Percentiles rank a stretch among this genome's conserved stretches.
Conservation (phyloP, 1,139 yeast species). For the Wickerhamiella infanticola region DNA sequence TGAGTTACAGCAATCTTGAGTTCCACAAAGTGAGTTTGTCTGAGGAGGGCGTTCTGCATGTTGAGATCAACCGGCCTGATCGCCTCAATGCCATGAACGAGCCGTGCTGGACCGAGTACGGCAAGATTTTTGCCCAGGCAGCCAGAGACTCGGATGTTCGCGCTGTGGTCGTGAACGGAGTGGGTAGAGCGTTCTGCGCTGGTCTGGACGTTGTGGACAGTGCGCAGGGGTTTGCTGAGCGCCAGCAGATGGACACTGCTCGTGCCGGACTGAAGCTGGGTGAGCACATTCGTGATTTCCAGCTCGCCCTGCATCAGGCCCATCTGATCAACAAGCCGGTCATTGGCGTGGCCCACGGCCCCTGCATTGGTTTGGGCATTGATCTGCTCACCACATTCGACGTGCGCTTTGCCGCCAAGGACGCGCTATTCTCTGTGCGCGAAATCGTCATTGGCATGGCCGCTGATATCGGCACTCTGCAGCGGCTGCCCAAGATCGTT, state of each 20-base stretch:
- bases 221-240: slow-evolving; percentile 16
- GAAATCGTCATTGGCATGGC: slow-evolving; percentile 64
- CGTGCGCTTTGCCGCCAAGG: slow-evolving; percentile 42
- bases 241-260: slow-evolving; percentile 18
- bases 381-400: slow-evolving; percentile 48
- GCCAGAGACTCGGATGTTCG: slow-evolving; percentile 34
- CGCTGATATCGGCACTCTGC: slow-evolving; percentile 69
- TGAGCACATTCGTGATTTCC: slow-evolving; percentile 36
- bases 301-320: slow-evolving; percentile 31
- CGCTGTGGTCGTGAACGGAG: slow-evolving; percentile 43
- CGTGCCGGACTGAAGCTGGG: slow-evolving; percentile 22
- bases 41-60: slow-evolving; percentile 37
- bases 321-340: slow-evolving; percentile 27
- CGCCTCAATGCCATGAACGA: slow-evolving; percentile 45
- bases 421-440: slow-evolving; percentile 42
- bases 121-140: slow-evolving; percentile 33
- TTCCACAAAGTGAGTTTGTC: slow-evolving; percentile 11
- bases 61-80: slow-evolving; percentile 50
- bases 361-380: slow-evolving; percentile 46
- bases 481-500: slow-evolving; percentile 43
- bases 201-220: slow-evolving; percentile 41
- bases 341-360: slow-evolving; percentile 33
- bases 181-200: slow-evolving; percentile 44
- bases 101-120: slow-evolving; percentile 42
- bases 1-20: slow-evolving; percentile 2